Evolutionary conservation across 2,329 filamentous ascomycete species (phyloP).

Genomic region (Aurifilum marmelostoma): DNA sequence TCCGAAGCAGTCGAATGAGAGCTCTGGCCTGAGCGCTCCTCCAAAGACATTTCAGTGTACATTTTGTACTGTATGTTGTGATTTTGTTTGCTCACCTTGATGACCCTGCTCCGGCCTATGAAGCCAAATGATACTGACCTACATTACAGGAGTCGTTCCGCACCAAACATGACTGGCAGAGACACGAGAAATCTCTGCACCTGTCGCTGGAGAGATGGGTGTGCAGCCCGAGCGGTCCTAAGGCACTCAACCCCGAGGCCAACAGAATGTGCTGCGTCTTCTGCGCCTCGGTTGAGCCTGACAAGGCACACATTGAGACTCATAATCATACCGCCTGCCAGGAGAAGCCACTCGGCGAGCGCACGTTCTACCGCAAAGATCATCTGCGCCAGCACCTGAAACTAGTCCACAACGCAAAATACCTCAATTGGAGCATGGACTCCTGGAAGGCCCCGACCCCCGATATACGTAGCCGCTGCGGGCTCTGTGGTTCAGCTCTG

Average conservation of each 20-base stretch:
- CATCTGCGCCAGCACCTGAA: conserved; percentile 68
- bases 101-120: too few relatives aligned
- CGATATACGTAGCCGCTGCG: conserved; percentile 65
- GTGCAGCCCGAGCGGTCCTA: conserved; percentile 61
- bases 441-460: conserved; percentile 63
- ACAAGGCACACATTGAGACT: conserved; percentile 58
- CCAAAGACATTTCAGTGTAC: conserved; percentile 67
- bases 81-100: background rate
- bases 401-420: conserved; percentile 66
- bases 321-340: conserved; percentile 68
- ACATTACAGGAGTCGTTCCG: conserved; percentile 58
- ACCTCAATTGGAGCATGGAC: conserved; percentile 65
- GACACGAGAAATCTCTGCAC: conserved; percentile 71
- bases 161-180: conserved; percentile 71
- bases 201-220: conserved; percentile 69
- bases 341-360: conserved; percentile 64
- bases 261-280: conserved; percentile 62
- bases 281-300: conserved; percentile 59
- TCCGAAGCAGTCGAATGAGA: conserved; percentile 43
- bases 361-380: conserved; percentile 69
- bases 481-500: conserved; percentile 66
- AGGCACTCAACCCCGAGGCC: conserved; percentile 61
- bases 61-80: conserved; percentile 57
- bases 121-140: conserved; percentile 1
- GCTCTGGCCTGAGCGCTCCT: conserved; percentile 43